A percentile compares a stretch with the other conserved stretches of the same genome.
phyloP scores from a whole-genome alignment of 306 rosid species.

The Dalbergia cochinchinensis region DNA sequence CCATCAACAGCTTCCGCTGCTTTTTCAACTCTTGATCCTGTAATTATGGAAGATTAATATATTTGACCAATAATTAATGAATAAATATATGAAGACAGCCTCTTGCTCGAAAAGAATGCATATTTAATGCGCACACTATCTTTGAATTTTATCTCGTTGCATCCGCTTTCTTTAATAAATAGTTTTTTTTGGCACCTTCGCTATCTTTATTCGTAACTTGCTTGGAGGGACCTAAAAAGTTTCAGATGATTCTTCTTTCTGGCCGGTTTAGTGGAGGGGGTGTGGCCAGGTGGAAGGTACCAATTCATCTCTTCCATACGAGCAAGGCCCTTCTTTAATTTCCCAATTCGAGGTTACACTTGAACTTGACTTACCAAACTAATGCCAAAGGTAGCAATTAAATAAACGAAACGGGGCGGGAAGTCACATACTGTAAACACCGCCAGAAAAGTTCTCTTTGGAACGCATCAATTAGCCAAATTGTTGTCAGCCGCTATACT shows the following conservation, averaged over 20 bases:
- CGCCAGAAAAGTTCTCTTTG: constrained; percentile 39
- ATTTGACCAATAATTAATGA: neutral
- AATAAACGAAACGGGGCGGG: no score
- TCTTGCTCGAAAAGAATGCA: neutral
- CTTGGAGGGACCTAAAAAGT: constrained; percentile 26
- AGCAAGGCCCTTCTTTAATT: neutral
- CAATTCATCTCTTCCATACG: constrained; percentile 41
- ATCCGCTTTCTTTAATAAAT: constrained; percentile 30
- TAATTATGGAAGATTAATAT: constrained; percentile 45
- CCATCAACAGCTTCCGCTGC: constrained; percentile 18
- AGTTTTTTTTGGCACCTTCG: neutral
- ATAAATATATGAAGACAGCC: constrained; percentile 7
- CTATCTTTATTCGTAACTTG: constrained; percentile 46
- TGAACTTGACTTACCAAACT: no score
- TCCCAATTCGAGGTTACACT: constrained; percentile 32
- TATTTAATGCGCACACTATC: constrained; percentile 7
- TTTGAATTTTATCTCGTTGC: neutral
- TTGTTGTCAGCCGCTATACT: neutral
- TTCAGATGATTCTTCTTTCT: constrained; percentile 35
- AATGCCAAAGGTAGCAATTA: no score
- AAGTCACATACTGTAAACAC: no score
- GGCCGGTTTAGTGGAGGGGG: constrained; percentile 42
- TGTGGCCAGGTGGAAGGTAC: constrained; percentile 44
- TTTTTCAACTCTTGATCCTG: constrained; percentile 47
- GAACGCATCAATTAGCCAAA: constrained; percentile 45